Percentiles rank a stretch among this genome's conserved stretches.
These are phyloP conservation scores for Apophysomyces elegans DNA, from an alignment of 371 early-diverging fungal genomes.

Conservation along the genomic window DNA sequence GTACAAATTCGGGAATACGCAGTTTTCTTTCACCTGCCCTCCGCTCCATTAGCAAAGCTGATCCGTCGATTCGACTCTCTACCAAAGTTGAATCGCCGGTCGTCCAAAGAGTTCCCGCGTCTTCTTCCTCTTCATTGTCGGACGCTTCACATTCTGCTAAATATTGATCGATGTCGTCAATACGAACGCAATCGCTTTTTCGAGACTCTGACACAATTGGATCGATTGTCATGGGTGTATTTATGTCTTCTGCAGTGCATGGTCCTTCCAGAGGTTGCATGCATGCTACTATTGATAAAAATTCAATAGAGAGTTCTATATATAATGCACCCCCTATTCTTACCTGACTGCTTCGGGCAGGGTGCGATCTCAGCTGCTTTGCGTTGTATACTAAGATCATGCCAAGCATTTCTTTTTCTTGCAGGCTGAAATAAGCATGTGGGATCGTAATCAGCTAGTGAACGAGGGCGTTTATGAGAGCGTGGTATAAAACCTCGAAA, in stretches of 20 bases:
- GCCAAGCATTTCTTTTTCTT: neutral
- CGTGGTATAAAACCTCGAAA: neutral
- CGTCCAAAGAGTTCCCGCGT: neutral
- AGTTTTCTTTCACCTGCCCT: conserved; percentile 31
- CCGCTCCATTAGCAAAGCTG: conserved; percentile 35
- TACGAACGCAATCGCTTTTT: neutral
- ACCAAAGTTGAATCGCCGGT: neutral
- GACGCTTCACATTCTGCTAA: neutral
- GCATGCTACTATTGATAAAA: neutral
- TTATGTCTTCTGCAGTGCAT: neutral
- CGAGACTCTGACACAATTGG: neutral
- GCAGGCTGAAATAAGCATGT: neutral
- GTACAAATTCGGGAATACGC: conserved; percentile 42
- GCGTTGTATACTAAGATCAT: neutral
- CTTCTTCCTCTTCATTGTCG: neutral
- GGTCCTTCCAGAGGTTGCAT: neutral
- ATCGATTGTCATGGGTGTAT: neutral
- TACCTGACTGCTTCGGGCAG: neutral
- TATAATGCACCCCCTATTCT: neutral
- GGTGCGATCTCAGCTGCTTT: neutral
- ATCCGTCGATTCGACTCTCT: conserved; percentile 26
- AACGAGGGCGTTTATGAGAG: neutral
- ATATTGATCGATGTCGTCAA: neutral
- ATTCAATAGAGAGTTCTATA: neutral
- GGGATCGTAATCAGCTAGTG: neutral